Percentiles rank a stretch among this genome's conserved stretches.
Conservation (phyloP, 305 asterid genomes). For the Ruellia speciosa region DNA sequence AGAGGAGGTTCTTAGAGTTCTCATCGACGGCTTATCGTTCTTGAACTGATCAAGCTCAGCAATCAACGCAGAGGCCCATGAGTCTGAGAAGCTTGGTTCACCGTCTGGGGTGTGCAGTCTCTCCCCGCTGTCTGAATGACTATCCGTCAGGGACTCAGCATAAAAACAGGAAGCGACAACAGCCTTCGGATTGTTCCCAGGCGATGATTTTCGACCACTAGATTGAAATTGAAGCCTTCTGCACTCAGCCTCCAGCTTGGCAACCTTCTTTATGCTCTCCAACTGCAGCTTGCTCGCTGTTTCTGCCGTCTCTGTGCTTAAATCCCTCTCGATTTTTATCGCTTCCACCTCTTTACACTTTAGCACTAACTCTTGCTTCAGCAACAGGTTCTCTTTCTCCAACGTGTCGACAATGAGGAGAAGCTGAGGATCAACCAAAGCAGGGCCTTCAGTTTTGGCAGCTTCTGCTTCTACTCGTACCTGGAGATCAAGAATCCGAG, state of each 20-base stretch:
- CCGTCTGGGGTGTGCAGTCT: constrained; percentile 28
- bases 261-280: constrained; percentile 57
- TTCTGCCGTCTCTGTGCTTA: constrained; percentile 72
- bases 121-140: constrained; percentile 54
- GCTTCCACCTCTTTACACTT: constrained; percentile 40
- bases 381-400: constrained; percentile 49
- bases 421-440: constrained; percentile 22
- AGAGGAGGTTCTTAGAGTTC: constrained; percentile 24
- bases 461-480: constrained; percentile 24
- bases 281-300: constrained; percentile 68
- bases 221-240: constrained; percentile 52
- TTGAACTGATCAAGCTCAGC: constrained; percentile 61
- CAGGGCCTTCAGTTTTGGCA: constrained; percentile 22
- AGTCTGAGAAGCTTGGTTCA: constrained; percentile 41
- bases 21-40: constrained; percentile 35
- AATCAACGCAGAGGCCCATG: constrained; percentile 64
- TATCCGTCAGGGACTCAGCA: constrained; percentile 40
- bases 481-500: constrained; percentile 33
- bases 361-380: constrained; percentile 42
- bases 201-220: constrained; percentile 36
- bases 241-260: constrained; percentile 72
- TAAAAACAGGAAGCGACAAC: constrained; percentile 25
- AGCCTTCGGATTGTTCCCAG: constrained; percentile 23
- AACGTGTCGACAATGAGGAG: constrained; percentile 27
- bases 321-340: constrained; percentile 53